Base-by-base conservation (phyloP, 345 rosid genomes). In the Salix purpurea region DNA sequence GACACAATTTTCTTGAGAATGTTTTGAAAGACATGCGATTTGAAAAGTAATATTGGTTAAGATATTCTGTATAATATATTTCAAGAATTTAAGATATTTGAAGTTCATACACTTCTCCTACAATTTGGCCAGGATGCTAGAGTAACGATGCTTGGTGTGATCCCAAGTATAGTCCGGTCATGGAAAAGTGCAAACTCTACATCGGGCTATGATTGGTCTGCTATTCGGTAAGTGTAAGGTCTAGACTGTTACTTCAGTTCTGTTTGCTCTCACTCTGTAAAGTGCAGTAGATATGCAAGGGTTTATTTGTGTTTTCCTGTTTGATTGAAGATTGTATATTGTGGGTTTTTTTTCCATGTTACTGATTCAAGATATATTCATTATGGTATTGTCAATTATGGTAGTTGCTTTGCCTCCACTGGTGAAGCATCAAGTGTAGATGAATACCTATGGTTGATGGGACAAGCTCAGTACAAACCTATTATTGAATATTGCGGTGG, bases 391-490 rank as follows among this genome's bases (percentile, higher is more conserved):
- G 56, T 82, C 74, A 74, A 78, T 79, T 77, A 74, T 75, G 72
- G 72, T 76, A 93, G 99, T 81, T 96, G 97, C 84, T 96, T 91
- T 84, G 87, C 88, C 76, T 96, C 99, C 80, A 93, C 91, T n/a
- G 99, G 99, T 72, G 99, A 96, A 90, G 99, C 99, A 73, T 96
- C 99, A 39, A 93, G 86, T 73, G 91, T 89, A 15, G 98, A 96
- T 36, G 99, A 96, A 81, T 91, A 90, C 84, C 86, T 96, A 72
- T 96, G 99, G 98, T 78, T 96, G 81, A 96, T 91, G 99, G 94
- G 98, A 23, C 91, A 96, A 85, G 98, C 96, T 76, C 76, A 61
- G 71, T 96, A 90, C 91, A 93, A 90, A 65, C 99, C 99, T 39
- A 82, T 96, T 78, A 91, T 96, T 4, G 99, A 96, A 84, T 93